phyloP scores from a whole-genome alignment of 495 filamentous ascomycete species.

The Penicillium parvum region DNA sequence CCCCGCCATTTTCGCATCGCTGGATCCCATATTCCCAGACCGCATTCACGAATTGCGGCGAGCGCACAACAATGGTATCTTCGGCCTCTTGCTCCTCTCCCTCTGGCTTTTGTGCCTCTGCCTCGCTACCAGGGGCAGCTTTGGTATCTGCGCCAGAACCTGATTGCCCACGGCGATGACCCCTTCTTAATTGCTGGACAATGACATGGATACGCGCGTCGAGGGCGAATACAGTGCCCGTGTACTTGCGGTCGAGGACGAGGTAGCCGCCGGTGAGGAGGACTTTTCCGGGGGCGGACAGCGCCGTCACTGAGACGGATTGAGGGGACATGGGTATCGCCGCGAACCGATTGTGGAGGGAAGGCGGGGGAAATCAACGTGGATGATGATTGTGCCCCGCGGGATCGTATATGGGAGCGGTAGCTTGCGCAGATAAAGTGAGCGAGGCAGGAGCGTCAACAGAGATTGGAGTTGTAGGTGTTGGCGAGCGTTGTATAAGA shows the following conservation, averaged over 20 bases:
- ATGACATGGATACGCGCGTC: conserved; percentile 88
- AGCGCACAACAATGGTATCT: conserved; percentile 68
- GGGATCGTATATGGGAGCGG: background rate
- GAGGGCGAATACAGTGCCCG: conserved; percentile 88
- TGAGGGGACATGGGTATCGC: conserved; percentile 13
- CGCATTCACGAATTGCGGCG: conserved; percentile 84
- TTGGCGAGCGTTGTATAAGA: conserved; percentile 2
- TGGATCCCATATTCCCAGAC: conserved; percentile 81
- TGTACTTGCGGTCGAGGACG: conserved; percentile 83
- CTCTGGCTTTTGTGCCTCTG: background rate
- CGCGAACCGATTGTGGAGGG: conserved; percentile 8
- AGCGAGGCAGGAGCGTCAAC: background rate
- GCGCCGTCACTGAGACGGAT: conserved; percentile 45
- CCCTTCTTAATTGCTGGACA: conserved; percentile 52
- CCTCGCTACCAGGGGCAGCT: conserved; percentile 6
- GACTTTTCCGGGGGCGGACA: conserved; percentile 95
- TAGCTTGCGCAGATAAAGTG: background rate
- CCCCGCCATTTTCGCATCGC: conserved; percentile 62
- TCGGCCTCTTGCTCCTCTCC: conserved; percentile 34
- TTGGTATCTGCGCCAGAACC: conserved; percentile 18
- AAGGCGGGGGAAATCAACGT: conserved; percentile 11
- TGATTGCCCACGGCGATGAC: conserved; percentile 26
- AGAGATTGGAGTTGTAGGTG: background rate
- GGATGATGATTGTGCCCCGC: conserved; percentile 9
- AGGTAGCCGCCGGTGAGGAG: conserved; percentile 92